phyloP scores from a whole-genome alignment of 805 yeast species.

The Lipomyces spencermartinsiae region DNA sequence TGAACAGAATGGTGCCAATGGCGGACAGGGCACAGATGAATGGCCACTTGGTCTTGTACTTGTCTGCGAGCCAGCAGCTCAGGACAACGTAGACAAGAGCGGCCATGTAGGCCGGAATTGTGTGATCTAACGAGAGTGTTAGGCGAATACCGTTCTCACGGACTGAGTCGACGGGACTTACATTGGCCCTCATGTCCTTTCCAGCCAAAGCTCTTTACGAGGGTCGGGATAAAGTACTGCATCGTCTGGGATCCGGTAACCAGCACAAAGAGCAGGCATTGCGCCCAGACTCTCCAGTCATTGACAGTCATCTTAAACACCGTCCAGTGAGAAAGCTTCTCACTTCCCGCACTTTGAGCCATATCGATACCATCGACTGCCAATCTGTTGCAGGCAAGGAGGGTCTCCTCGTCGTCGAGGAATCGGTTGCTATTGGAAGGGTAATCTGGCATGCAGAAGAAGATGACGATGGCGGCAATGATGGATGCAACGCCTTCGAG shows the following conservation, averaged over 20 bases:
- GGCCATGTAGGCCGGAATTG: constrained; percentile 62
- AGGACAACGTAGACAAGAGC: constrained; percentile 16
- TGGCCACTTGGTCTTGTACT: too few relatives aligned
- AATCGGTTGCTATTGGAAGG: constrained; percentile 44
- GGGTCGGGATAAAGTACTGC: constrained; percentile 64
- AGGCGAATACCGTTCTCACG: constrained; percentile 41
- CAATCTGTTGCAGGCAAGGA: constrained; percentile 30
- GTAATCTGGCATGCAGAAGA: constrained; percentile 56
- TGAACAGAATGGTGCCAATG: too few relatives aligned
- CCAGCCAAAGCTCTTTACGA: constrained; percentile 58
- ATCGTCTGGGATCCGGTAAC: constrained; percentile 39
- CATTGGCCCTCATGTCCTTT: too few relatives aligned
- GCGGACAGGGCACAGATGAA: too few relatives aligned
- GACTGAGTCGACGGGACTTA: too few relatives aligned
- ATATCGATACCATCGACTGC: constrained; percentile 43
- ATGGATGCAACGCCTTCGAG: constrained; percentile 63
- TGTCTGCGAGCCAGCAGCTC: background rate
- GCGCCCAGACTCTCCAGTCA: constrained; percentile 31
- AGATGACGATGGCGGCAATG: constrained; percentile 46
- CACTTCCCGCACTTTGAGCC: constrained; percentile 8
- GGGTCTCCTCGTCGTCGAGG: constrained; percentile 27
- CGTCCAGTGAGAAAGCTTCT: constrained; percentile 18
- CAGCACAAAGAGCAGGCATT: constrained; percentile 24
- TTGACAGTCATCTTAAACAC: constrained; percentile 18
- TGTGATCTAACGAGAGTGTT: constrained; percentile 58